A percentile compares a stretch with the other conserved stretches of the same genome.
Evolutionary conservation across 2,329 filamentous ascomycete species (phyloP).

Genomic region (Xylariaceae sp.): DNA sequence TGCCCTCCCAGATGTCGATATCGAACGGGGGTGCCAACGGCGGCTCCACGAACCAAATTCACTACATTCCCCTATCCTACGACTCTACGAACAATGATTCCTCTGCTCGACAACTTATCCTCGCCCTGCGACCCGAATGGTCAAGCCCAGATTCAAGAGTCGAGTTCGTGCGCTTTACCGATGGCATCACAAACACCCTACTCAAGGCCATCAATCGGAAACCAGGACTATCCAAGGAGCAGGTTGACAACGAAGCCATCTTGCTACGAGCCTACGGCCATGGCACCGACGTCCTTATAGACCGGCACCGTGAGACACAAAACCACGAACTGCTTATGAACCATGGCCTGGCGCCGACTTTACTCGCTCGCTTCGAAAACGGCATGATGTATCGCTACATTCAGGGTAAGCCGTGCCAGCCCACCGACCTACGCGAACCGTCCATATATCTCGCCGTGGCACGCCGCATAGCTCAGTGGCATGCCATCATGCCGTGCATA

Average conservation of each 20-base stretch:
- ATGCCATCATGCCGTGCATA: conserved; percentile 73
- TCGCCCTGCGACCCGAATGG: conserved; percentile 86
- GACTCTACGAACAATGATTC: conserved; percentile 76
- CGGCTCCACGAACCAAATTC: conserved; percentile 53
- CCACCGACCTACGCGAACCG: conserved; percentile 78
- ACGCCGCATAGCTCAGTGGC: conserved; percentile 87
- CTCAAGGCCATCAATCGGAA: conserved; percentile 77
- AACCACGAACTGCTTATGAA: conserved; percentile 88
- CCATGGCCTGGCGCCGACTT: conserved; percentile 80
- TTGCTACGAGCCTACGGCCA: conserved; percentile 93
- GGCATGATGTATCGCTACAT: conserved; percentile 95
- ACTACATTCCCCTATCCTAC: conserved; percentile 78
- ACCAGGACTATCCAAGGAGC: conserved; percentile 65
- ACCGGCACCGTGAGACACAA: conserved; percentile 82
- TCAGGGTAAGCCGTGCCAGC: conserved; percentile 77
- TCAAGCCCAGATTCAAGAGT: conserved; percentile 73
- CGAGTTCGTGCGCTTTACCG: conserved; percentile 90
- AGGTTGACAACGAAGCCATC: conserved; percentile 75
- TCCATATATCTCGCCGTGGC: conserved; percentile 85
- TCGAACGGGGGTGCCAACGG: conserved; percentile 30
- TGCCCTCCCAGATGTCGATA: conserved; percentile 32
- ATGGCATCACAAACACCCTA: conserved; percentile 96
- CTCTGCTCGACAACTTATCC: conserved; percentile 80
- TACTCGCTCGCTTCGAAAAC: conserved; percentile 93
- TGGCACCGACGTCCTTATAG: conserved; percentile 93